Conservation (phyloP, 345 rosid genomes). For the Clarkia xantiana region DNA sequence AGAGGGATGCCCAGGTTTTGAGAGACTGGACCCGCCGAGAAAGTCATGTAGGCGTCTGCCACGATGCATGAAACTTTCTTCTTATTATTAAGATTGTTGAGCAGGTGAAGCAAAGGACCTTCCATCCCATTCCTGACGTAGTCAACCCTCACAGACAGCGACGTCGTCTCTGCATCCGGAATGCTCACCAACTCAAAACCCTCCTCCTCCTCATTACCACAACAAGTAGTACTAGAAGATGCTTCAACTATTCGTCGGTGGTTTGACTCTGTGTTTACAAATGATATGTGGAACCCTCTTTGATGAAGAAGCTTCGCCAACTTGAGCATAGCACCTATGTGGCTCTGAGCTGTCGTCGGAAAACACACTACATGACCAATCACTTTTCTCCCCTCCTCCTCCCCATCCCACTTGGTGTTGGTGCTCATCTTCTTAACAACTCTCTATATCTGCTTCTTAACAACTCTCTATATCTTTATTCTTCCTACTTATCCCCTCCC, state of each 20-base stretch:
- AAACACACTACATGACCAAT: constrained; percentile 11
- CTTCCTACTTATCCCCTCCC: too few relatives aligned
- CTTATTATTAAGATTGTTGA: background rate
- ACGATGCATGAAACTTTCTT: background rate
- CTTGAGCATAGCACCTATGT: constrained; percentile 10
- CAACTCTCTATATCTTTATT: too few relatives aligned
- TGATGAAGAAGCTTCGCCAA: constrained; percentile 15
- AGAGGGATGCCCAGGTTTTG: constrained; percentile 5
- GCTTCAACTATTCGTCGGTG: constrained; percentile 10
- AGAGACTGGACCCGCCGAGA: constrained; percentile 5
- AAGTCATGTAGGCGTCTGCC: constrained; percentile 1
- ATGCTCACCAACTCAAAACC: constrained; percentile 8
- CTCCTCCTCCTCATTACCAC: background rate
- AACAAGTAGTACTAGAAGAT: background rate
- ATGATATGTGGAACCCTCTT: constrained; percentile 14
- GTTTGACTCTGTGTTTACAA: constrained; percentile 14
- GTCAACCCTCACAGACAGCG: background rate
- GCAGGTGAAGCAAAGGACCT: background rate
- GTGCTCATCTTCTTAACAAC: too few relatives aligned
- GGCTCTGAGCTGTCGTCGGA: constrained; percentile 14
- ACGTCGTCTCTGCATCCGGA: constrained; percentile 1
- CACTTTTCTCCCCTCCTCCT: too few relatives aligned
- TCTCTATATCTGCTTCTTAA: too few relatives aligned
- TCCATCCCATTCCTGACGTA: background rate
- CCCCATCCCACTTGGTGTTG: too few relatives aligned